Evolutionary conservation across 75 land plant species (phyloP), one percentile per base, ranked within the genome.

Genomic region (Azolla pinnata): DNA sequence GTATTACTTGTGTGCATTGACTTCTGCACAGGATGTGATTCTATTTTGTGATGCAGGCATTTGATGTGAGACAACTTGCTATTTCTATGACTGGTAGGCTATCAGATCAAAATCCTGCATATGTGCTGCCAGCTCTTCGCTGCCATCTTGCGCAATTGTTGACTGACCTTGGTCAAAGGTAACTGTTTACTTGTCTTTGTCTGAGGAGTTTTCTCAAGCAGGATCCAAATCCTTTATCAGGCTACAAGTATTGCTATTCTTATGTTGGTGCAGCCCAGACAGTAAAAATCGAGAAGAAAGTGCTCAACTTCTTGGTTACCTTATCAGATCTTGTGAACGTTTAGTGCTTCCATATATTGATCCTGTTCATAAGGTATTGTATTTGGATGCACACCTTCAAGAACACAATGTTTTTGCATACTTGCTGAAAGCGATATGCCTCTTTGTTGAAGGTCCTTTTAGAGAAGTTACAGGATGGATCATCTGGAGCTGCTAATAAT

Each of bases 221-320:
- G 34, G 10, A 44, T 61, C 18, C 59, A 60, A n/a, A 44, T 10
- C 1, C n/a, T 38, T 21, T 25, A 17, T 53, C 32, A 21, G 27
- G 38, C 0, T 51, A 17, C 35, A 28, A 30, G 34, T 4, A 18
- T 4, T n/a, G n/a, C 21, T 16, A 4, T 33, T 8, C 29, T 59
- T 17, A 59, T 34, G 14, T 0, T 61, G 44, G 20, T 57, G 68
- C 91, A 95, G 99, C 67, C 76, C 81, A 45, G 99, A 95, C 71
- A 83, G 81, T 71, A 95, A 95, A 73, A 86, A 86, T 65, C 75
- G 81, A 68, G 99, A 95, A 76, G 97, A 95, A 68, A 95, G 99
- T 80, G 90, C 99, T 21, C 87, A 78, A 60, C 79, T 89, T 14
- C 64, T 95, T 35, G 97, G 99, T 33, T 86, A 79, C 66, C 78